These are phyloP conservation scores for Pseudocercospora musae DNA, from an alignment of 2,329 filamentous ascomycete genomes.

Conservation along the genomic window DNA sequence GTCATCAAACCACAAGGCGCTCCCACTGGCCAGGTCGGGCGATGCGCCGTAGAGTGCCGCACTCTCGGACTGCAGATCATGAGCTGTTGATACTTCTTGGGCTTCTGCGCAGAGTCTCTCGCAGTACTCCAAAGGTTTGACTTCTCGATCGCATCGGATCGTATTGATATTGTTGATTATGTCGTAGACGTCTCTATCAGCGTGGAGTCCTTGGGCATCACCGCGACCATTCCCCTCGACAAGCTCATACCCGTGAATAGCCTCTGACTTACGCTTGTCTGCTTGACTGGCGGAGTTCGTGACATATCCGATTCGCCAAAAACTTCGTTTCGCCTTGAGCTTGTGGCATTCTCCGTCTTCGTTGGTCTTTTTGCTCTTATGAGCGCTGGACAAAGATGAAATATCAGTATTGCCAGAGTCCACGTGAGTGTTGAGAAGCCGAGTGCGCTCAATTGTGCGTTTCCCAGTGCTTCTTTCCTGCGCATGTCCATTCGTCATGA, in stretches of 20 bases:
- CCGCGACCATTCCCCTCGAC: not conserved
- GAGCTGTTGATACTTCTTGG: not conserved
- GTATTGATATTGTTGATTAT: slow-evolving; percentile 8
- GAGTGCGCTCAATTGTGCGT: not conserved
- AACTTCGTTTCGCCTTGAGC: not conserved
- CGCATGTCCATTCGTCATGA: not conserved
- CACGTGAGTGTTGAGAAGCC: not conserved
- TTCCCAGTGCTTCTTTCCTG: not conserved
- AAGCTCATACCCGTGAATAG: not conserved
- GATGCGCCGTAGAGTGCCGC: not conserved
- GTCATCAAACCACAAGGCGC: slow-evolving; percentile 7
- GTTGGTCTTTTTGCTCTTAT: not conserved
- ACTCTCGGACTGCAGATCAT: not conserved
- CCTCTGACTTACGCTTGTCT: not conserved
- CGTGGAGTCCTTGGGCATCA: not conserved
- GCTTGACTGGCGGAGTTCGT: not conserved
- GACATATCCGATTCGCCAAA: not conserved
- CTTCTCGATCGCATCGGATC: not conserved
- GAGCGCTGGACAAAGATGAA: not conserved
- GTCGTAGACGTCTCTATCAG: slow-evolving; percentile 9
- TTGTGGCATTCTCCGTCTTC: not conserved
- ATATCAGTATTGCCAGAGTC: not conserved
- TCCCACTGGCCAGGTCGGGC: not conserved
- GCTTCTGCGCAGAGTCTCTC: slow-evolving; percentile 7
- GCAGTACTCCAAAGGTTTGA: not conserved